Evolutionary conservation across 805 yeast species (phyloP).

Genomic region (Starmera caribaea): DNA sequence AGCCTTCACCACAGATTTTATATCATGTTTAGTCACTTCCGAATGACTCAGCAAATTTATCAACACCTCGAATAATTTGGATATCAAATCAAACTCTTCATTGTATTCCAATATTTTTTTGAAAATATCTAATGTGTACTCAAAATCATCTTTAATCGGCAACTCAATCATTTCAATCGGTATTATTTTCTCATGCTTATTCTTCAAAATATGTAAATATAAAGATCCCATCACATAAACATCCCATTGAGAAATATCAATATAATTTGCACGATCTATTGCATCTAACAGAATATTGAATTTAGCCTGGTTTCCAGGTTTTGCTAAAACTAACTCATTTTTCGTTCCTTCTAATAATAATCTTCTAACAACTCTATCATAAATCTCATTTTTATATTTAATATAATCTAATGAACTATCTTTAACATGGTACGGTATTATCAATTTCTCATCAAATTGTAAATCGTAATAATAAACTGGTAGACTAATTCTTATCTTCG

Average conservation of each 20-base stretch:
- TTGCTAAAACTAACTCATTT: constrained; percentile 40
- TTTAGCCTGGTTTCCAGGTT: constrained; percentile 44
- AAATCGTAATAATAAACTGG: constrained; percentile 64
- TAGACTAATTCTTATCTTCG: constrained; percentile 65
- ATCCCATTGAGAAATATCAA: constrained; percentile 60
- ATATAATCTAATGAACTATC: constrained; percentile 19
- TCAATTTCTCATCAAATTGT: constrained; percentile 38
- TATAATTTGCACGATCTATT: constrained; percentile 43
- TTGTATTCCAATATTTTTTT: constrained; percentile 23
- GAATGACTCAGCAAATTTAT: constrained; percentile 28
- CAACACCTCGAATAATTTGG: constrained; percentile 37
- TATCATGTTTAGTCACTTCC: constrained; percentile 32
- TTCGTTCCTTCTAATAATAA: constrained; percentile 27
- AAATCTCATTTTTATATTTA: constrained; percentile 28
- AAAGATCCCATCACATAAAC: constrained; percentile 34
- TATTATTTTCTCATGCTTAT: constrained; percentile 44
- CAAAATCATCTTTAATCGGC: constrained; percentile 43
- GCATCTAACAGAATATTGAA: constrained; percentile 36
- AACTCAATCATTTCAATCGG: constrained; percentile 37
- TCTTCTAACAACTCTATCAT: constrained; percentile 44
- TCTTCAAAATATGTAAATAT: constrained; percentile 36
- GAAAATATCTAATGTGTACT: constrained; percentile 31
- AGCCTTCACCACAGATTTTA: constrained; percentile 14
- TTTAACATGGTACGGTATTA: constrained; percentile 32
- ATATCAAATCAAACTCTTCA: constrained; percentile 22